Evolutionary conservation across 768 basidiomycete genomes (phyloP).

Genomic region (Leucocoprinus birnbaumii): DNA sequence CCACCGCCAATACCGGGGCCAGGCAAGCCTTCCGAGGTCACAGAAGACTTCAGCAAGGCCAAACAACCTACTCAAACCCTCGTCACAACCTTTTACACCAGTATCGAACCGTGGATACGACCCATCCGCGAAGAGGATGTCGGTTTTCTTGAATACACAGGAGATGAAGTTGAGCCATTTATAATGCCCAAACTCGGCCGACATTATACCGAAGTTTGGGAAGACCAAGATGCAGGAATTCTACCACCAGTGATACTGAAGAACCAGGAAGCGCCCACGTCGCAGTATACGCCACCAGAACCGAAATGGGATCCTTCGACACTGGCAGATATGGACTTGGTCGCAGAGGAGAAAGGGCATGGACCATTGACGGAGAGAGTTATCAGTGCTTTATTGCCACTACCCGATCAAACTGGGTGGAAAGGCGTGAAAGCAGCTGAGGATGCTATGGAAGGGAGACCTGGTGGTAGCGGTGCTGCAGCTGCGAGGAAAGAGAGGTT

Average conservation of each 20-base stretch:
- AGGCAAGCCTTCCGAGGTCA: conserved; percentile 78
- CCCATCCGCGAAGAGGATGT: conserved; percentile 93
- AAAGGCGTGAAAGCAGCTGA: conserved; percentile 82
- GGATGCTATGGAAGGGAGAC: conserved; percentile 81
- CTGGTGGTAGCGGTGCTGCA: conserved; percentile 76
- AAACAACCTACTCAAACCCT: conserved; percentile 74
- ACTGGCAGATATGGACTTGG: conserved; percentile 65
- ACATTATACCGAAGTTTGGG: conserved; percentile 92
- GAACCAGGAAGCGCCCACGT: conserved; percentile 31
- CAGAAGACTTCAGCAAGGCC: conserved; percentile 83
- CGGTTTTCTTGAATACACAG: conserved; percentile 87
- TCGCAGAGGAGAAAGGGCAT: conserved; percentile 76
- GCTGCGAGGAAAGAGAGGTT: conserved; percentile 72
- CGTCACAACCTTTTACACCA: conserved; percentile 80
- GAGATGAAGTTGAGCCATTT: conserved; percentile 88
- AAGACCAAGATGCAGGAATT: conserved; percentile 77
- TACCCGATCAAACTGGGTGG: conserved; percentile 61
- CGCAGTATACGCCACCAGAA: conserved; percentile 44
- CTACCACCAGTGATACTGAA: conserved; percentile 25
- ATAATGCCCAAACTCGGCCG: conserved; percentile 81
- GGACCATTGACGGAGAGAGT: conserved; percentile 87
- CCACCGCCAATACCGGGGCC: conserved; percentile 73
- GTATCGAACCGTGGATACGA: conserved; percentile 87
- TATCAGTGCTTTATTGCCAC: conserved; percentile 70
- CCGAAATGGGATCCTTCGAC: conserved; percentile 86